Evolutionary conservation across 768 basidiomycete species (phyloP), one percentile per base, ranked within the genome.

Genomic region (Lactarius indigo): DNA sequence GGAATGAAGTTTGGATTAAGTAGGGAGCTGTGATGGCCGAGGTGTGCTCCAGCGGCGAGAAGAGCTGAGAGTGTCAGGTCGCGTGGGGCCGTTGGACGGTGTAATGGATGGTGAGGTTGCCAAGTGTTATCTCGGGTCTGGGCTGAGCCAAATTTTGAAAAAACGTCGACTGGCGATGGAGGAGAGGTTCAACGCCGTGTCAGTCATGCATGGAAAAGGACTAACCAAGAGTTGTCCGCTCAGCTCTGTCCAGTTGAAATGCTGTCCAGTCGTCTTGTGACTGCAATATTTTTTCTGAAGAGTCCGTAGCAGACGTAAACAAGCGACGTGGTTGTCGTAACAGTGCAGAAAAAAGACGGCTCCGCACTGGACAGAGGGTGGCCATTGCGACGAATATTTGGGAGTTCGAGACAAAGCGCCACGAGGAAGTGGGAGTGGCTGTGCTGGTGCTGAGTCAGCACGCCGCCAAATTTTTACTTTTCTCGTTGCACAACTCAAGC

Each of bases 1-100:
- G 96, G 92, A 72, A 90, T 81, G 72, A 94, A 95, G 75, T 92
- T 91, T 33, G 93, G 89, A 76, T 94, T 92, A 82, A 96, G 89
- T 70, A 93, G 85, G 5, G 87, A 83, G 44, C 85, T 83, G 39
- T 91, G 84, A 75, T 98, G 96, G 8, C 97, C 97, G 55, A 98
- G 86, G 75, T 98, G 96, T 18, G 97, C 96, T 30, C 94, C 94
- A 17, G 95, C 83, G 1, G 97, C 96, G 52, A 98, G 80, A 68
- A 99, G 87, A 57, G 95, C 90, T 2, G 96, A 96, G 58, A 94
- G 80, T 3, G 96, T 93, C 61, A 89, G 80, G 66, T 91, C 80
- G 56, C 84, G 78, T 12, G 88, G 82, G 18, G 80, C 73, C 1
- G 78, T 73, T 30, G 92, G 90, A 67, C 83, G 83, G 71, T 87